Evolutionary conservation across 164 flowering plant genomes (phyloP).

Genomic region (Paratinospora sagittata): DNA sequence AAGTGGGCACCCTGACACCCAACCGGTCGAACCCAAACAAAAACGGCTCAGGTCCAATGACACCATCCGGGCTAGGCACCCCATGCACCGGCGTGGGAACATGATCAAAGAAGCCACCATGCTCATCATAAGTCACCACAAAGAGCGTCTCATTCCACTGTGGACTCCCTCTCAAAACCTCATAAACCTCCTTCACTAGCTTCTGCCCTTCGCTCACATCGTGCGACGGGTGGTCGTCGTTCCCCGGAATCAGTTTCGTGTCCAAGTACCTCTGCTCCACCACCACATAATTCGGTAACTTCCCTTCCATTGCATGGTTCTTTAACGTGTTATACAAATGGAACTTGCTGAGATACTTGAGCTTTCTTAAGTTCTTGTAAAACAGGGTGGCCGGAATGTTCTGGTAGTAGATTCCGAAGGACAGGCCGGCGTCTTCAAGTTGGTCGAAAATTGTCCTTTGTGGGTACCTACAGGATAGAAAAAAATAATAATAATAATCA

Average conservation of each 20-base stretch:
- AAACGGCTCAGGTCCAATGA: slow-evolving; percentile 79
- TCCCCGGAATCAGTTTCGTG: slow-evolving; percentile 47
- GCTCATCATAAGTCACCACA: slow-evolving; percentile 84
- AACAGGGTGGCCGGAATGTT: slow-evolving; percentile 68
- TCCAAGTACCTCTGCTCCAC: slow-evolving; percentile 88
- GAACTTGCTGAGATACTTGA: slow-evolving; percentile 54
- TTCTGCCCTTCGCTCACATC: slow-evolving; percentile 81
- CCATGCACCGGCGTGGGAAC: slow-evolving; percentile 72
- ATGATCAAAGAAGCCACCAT: slow-evolving; percentile 90
- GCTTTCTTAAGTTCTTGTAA: slow-evolving; percentile 65
- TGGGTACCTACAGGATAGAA: slow-evolving; percentile 52
- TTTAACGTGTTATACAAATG: slow-evolving; percentile 47
- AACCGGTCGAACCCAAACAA: slow-evolving; percentile 62
- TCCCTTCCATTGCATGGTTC: slow-evolving; percentile 48
- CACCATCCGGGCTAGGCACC: slow-evolving; percentile 91
- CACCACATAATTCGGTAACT: slow-evolving; percentile 67
- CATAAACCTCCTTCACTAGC: slow-evolving; percentile 93
- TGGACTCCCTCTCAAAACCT: slow-evolving; percentile 74
- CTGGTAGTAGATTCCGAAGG: slow-evolving; percentile 78
- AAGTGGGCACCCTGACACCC: slow-evolving; percentile 88
- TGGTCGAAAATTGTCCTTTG: slow-evolving; percentile 75
- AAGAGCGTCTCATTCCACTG: slow-evolving; percentile 86
- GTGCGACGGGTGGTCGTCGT: slow-evolving; percentile 96
- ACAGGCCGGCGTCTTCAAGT: slow-evolving; percentile 44
- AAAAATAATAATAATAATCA: no score